Evolutionary conservation across 768 basidiomycete species (phyloP).

Genomic region (Russula sp.): DNA sequence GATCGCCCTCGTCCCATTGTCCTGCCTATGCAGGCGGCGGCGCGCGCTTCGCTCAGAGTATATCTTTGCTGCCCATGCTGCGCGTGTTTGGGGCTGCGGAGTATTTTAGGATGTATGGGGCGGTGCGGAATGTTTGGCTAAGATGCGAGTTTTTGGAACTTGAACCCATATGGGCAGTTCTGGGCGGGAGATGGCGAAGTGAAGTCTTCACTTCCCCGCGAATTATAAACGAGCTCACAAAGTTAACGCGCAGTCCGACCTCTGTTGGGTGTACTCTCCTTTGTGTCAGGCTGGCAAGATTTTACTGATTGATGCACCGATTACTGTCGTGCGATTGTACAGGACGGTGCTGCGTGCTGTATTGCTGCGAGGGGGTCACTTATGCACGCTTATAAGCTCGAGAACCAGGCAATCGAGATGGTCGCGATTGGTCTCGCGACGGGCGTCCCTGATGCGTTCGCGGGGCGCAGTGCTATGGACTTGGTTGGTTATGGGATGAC

Average conservation of each 20-base stretch:
- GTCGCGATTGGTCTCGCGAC: constrained; percentile 64
- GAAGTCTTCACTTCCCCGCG: constrained; percentile 64
- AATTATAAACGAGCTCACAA: constrained; percentile 71
- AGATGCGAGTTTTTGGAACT: constrained; percentile 48
- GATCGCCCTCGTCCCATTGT: constrained; percentile 48
- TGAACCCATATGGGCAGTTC: constrained; percentile 80
- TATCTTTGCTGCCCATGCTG: constrained; percentile 65
- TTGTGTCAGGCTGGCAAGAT: background rate
- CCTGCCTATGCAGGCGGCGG: constrained; percentile 44
- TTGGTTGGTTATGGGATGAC: constrained; percentile 81
- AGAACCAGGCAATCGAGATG: constrained; percentile 87
- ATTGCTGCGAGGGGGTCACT: constrained; percentile 78
- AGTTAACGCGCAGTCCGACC: constrained; percentile 86
- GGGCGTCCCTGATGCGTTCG: constrained; percentile 62
- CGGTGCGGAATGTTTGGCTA: constrained; percentile 61
- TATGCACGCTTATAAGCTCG: constrained; percentile 63
- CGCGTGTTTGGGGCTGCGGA: constrained; percentile 78
- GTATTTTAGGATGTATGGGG: constrained; percentile 72
- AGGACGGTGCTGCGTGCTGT: constrained; percentile 77
- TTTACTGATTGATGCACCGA: background rate
- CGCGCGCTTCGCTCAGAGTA: constrained; percentile 51
- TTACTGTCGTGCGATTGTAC: background rate
- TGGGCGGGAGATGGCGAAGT: constrained; percentile 76
- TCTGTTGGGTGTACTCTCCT: constrained; percentile 36
- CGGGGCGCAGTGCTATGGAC: constrained; percentile 70